A percentile compares a stretch with the other conserved stretches of the same genome.
Evolutionary conservation across 2,329 filamentous ascomycete genomes (phyloP).

Genomic region (Trichoderma cornu-damae): DNA sequence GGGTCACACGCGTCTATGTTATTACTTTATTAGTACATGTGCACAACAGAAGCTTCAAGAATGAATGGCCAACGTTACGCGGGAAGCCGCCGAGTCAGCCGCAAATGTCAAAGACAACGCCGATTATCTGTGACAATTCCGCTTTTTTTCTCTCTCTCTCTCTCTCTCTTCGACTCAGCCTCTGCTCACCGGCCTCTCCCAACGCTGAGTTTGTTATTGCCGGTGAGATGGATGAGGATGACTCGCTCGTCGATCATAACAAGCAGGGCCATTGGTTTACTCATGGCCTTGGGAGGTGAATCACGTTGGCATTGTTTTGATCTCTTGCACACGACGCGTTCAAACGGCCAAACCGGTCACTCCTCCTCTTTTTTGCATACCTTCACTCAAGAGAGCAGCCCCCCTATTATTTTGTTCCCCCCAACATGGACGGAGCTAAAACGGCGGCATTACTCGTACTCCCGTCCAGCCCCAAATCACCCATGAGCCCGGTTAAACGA

Average conservation of each 20-base stretch:
- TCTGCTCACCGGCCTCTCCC: not conserved
- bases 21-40: no score
- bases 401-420: not conserved
- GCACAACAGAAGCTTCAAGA: not conserved
- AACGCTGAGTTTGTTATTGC: not conserved
- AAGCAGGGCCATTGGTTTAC: slow-evolving; percentile 26
- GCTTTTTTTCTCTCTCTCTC: not conserved
- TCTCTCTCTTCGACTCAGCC: slow-evolving; percentile 3
- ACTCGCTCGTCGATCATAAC: slow-evolving; percentile 28
- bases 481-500: not conserved
- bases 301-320: slow-evolving; percentile 12
- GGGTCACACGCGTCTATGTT: not conserved
- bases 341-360: not conserved
- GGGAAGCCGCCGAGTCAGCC: not conserved
- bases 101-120: not conserved
- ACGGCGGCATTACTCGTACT: not conserved
- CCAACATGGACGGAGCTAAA: not conserved
- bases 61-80: not conserved
- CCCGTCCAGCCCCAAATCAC: not conserved
- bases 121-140: not conserved
- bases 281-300: not conserved
- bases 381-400: not conserved
- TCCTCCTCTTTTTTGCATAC: not conserved
- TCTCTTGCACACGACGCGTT: not conserved
- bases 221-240: not conserved